These are phyloP conservation scores for Sugiyamaella neomexicana DNA, from an alignment of 1,139 yeast species.

Conservation along the genomic window DNA sequence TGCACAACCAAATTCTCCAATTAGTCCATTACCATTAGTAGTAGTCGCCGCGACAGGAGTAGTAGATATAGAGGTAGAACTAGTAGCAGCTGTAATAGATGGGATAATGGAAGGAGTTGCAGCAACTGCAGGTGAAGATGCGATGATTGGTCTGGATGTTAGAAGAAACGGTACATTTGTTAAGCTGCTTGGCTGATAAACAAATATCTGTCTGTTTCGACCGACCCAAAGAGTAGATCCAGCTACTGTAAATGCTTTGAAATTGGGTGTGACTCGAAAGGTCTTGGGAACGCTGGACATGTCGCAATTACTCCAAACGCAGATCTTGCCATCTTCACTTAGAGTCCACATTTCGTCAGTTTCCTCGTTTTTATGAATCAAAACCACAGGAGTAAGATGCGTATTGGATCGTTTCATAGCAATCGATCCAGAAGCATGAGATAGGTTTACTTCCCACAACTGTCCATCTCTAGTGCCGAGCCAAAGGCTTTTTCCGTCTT, in stretches of 20 bases:
- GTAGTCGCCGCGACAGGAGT: constrained; percentile 7
- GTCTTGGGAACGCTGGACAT: constrained; percentile 36
- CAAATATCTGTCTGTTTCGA: constrained; percentile 37
- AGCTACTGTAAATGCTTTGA: constrained; percentile 36
- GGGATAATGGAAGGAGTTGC: constrained; percentile 3
- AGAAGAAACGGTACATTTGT: constrained; percentile 29
- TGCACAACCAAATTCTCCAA: constrained; percentile 41
- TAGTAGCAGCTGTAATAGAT: constrained; percentile 4
- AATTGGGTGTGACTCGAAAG: constrained; percentile 37
- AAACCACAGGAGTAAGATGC: constrained; percentile 36
- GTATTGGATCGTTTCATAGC: constrained; percentile 32
- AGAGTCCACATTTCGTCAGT: constrained; percentile 40
- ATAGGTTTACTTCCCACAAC: constrained; percentile 37
- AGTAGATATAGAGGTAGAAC: background rate
- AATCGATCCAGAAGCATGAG: constrained; percentile 4
- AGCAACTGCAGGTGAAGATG: constrained; percentile 12
- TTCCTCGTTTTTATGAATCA: constrained; percentile 34
- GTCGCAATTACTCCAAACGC: constrained; percentile 38
- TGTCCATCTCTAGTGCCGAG: constrained; percentile 44
- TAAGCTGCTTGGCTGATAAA: constrained; percentile 37
- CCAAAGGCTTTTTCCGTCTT: constrained; percentile 38
- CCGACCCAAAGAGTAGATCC: constrained; percentile 42
- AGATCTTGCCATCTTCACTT: constrained; percentile 44
- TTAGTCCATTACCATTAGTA: constrained; percentile 16
- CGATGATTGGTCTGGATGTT: constrained; percentile 36